A percentile compares a stretch with the other conserved stretches of the same genome.
Evolutionary conservation across 352 stramenopile species (phyloP).

Genomic region (Globisporangium heterothallicum): DNA sequence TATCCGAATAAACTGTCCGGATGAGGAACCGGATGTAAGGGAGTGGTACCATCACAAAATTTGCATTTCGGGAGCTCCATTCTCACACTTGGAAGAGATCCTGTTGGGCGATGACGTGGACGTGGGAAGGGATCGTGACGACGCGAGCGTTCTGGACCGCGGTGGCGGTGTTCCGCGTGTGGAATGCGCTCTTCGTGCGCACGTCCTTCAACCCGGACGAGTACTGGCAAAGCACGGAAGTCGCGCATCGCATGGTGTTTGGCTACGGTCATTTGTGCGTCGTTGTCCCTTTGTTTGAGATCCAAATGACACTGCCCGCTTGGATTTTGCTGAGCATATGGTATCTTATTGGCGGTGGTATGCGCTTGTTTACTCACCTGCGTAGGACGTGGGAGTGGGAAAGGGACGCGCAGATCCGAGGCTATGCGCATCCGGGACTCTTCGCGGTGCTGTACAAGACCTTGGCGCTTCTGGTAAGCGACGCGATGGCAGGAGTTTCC

Average conservation of each 20-base stretch:
- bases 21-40: too few relatives aligned
- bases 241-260: constrained; percentile 84
- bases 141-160: constrained; percentile 41
- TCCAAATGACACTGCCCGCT: too few relatives aligned
- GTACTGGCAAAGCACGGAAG: constrained; percentile 87
- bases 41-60: too few relatives aligned
- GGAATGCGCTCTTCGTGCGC: constrained; percentile 80
- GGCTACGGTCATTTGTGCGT: constrained; percentile 78
- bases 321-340: too few relatives aligned
- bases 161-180: constrained; percentile 61
- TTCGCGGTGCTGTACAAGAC: constrained; percentile 81
- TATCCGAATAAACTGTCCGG: too few relatives aligned
- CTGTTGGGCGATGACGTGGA: constrained; percentile 2
- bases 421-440: constrained; percentile 70
- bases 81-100: neutral
- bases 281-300: too few relatives aligned
- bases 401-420: constrained; percentile 54
- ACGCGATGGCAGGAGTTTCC: neutral
- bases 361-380: neutral
- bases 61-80: too few relatives aligned
- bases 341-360: too few relatives aligned
- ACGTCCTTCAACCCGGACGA: constrained; percentile 87
- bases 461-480: constrained; percentile 47
- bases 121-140: constrained; percentile 28
- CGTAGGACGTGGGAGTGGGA: constrained; percentile 86